These are phyloP conservation scores for Neonectria neomacrospora DNA, from an alignment of 2,329 filamentous ascomycete species.

Conservation along the genomic window DNA sequence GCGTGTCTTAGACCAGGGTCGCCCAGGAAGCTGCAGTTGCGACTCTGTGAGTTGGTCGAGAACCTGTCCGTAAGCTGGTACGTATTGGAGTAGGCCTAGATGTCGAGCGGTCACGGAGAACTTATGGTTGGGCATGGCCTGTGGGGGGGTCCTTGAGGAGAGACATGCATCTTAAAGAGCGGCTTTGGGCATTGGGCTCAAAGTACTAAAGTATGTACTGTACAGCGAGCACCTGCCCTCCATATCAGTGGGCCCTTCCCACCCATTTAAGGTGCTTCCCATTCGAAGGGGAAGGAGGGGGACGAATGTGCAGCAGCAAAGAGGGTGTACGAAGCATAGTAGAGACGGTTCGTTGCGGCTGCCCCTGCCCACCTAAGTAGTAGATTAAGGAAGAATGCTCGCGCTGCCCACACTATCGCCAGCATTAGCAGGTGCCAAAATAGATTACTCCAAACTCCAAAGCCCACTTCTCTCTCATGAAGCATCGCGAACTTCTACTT, in stretches of 20 bases:
- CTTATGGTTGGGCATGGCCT: not conserved
- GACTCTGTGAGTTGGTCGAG: conserved; percentile 9
- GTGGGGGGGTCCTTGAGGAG: not conserved
- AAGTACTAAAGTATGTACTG: not conserved
- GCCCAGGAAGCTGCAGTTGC: conserved; percentile 17
- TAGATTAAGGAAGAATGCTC: not conserved
- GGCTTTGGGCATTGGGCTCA: not conserved
- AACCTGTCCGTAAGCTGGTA: not conserved
- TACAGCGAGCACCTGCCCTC: conserved; percentile 1
- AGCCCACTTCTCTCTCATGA: not conserved
- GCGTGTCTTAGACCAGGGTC: conserved; percentile 17
- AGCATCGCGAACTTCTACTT: not conserved
- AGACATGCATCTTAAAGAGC: conserved; percentile 5
- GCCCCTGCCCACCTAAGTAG: no score
- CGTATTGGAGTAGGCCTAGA: not conserved
- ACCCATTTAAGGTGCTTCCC: not conserved
- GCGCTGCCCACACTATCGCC: not conserved
- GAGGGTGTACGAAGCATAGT: not conserved
- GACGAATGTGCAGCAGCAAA: not conserved
- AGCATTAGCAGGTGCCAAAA: not conserved
- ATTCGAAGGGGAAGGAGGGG: conserved; percentile 5
- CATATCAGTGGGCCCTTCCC: conserved; percentile 9
- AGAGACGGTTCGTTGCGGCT: conserved; percentile 3
- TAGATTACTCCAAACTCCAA: not conserved
- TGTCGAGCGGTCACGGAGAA: not conserved